Evolutionary conservation across 2,329 filamentous ascomycete species (phyloP).

Genomic region (Hortaea werneckii): DNA sequence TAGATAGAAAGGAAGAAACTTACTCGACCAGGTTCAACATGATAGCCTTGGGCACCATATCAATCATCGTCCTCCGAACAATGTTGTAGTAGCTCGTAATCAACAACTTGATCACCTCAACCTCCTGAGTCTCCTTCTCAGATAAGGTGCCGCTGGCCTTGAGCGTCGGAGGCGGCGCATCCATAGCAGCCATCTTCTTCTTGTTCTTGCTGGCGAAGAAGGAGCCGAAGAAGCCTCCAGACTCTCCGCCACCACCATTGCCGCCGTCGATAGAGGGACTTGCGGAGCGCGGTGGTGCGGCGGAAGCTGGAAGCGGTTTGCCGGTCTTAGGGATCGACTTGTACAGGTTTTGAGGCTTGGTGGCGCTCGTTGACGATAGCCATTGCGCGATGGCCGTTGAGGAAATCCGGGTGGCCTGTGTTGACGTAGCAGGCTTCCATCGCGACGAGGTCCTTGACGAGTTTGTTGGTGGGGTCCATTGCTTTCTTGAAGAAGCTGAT

Average conservation of each 20-base stretch:
- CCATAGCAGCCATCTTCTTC: slow-evolving; percentile 99
- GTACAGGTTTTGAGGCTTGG: slow-evolving; percentile 69
- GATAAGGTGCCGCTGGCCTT: slow-evolving; percentile 91
- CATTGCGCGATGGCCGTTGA: slow-evolving; percentile 96
- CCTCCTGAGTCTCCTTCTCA: slow-evolving; percentile 89
- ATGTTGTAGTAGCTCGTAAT: slow-evolving; percentile 98
- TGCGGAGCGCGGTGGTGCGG: slow-evolving; percentile 56
- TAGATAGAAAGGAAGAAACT: slow-evolving; percentile 30
- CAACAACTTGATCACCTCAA: slow-evolving; percentile 96
- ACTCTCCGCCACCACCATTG: slow-evolving; percentile 40
- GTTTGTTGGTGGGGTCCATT: slow-evolving; percentile 96
- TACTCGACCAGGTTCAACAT: slow-evolving; percentile 96
- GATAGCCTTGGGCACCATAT: slow-evolving; percentile 99
- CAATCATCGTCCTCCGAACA: slow-evolving; percentile 95
- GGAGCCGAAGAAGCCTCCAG: slow-evolving; percentile 81
- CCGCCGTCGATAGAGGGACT: slow-evolving; percentile 62
- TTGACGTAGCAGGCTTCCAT: slow-evolving; percentile 99
- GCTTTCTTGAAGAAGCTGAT: slow-evolving; percentile 95
- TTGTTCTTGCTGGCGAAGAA: slow-evolving; percentile 99
- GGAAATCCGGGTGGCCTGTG: slow-evolving; percentile 93
- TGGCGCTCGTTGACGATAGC: slow-evolving; percentile 93
- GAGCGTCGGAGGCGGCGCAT: slow-evolving; percentile 79
- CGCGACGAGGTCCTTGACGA: slow-evolving; percentile 80
- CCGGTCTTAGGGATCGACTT: slow-evolving; percentile 98
- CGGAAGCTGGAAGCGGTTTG: slow-evolving; percentile 66